Evolutionary conservation across 2,329 filamentous ascomycete genomes (phyloP).

Genomic region (Clarireedia sp.): DNA sequence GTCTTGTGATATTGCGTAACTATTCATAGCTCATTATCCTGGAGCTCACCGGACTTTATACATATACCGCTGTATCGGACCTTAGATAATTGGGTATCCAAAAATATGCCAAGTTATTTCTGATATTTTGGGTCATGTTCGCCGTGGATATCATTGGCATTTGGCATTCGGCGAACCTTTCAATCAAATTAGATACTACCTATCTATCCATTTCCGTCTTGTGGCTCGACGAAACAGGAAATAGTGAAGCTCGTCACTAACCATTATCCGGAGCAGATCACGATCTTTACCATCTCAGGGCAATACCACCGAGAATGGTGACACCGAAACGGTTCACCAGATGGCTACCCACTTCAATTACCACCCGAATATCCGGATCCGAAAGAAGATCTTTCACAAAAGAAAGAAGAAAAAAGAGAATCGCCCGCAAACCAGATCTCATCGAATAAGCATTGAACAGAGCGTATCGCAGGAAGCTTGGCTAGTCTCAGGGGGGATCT

Average conservation of each 20-base stretch:
- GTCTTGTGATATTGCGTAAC: constrained; percentile 5
- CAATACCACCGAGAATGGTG: neutral
- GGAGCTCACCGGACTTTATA: neutral
- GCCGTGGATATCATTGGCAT: neutral
- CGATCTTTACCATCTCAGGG: neutral
- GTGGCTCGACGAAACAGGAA: neutral
- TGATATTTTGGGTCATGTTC: neutral
- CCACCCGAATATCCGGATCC: neutral
- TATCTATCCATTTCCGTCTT: neutral
- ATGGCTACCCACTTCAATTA: neutral
- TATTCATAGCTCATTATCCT: constrained; percentile 1
- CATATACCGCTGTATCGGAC: neutral
- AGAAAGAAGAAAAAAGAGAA: neutral
- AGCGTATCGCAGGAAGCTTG: constrained; percentile 22
- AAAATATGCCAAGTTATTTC: constrained; percentile 1
- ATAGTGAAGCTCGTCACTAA: neutral
- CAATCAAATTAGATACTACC: neutral
- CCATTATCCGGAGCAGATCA: neutral
- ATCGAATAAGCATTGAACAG: constrained; percentile 5
- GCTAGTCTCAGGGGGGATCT: constrained; percentile 20
- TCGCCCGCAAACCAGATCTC: constrained; percentile 12
- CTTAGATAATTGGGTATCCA: too few species aligned
- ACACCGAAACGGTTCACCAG: neutral
- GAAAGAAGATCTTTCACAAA: neutral
- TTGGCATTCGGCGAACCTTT: neutral